Base-by-base conservation (phyloP, 768 basidiomycete species). In the Amanita exitialis region DNA sequence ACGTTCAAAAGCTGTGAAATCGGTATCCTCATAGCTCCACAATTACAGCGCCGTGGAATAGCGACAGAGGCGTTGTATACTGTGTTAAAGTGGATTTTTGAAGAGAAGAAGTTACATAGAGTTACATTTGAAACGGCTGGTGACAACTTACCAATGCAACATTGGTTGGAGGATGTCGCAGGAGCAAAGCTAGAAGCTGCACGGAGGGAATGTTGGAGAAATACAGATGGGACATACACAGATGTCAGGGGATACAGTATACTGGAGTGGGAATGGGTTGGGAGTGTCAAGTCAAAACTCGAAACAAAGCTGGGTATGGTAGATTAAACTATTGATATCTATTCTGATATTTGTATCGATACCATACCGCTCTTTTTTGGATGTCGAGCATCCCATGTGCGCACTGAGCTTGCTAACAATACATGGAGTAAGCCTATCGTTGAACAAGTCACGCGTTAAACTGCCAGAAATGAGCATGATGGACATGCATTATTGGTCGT, bases 21-120 rank as follows among this genome's bases (percentile, higher is more conserved):
- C 3, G 74, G 74, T 12, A 69, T 77, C 51, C 53, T 72, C 18
- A 55, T 76, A 36, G 53, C 57, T 27, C 67, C 72, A 4, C 65
- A 68, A 18, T 52, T 62, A 6, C 68, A 71, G 28, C 63, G 70
- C 27, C 59, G 62, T 28, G 69, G 70, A 1, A 53, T 72, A 43
- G 73, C 68, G 32, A 76, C 75, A 10, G 75, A 75, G 44, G 62
- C 70, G 9, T 59, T 77, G 23, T 72, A 75, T 53, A 60, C 62
- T 9, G 27, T 73, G 15, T 55, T 77, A 38, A 57, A 58, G 52
- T 69, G 69, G 51, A 62, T 66, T 0, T 76, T 77, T 52, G 75
- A 74, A 51, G 66, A 69, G 42, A 60, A 60, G 28, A 65, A 64
- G 8, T 55, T 76, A 13, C 73, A 75, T 54, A 62, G 75, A 10